These are phyloP conservation scores for Globisporangium echinulatum DNA, from an alignment of 352 stramenopile genomes.

Conservation along the genomic window DNA sequence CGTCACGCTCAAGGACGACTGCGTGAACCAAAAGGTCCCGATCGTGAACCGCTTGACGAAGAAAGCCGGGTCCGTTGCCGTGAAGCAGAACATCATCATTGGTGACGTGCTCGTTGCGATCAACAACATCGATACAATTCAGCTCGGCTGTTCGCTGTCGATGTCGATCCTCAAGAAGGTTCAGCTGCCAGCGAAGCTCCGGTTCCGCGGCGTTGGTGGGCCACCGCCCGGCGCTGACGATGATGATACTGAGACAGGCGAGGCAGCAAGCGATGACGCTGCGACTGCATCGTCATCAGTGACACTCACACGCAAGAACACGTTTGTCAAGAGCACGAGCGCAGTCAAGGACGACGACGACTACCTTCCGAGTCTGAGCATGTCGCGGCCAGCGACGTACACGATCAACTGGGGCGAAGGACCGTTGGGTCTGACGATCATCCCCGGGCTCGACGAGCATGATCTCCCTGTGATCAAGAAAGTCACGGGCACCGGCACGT, in stretches of 20 bases:
- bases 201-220: slow-evolving; percentile 77
- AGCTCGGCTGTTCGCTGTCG: slow-evolving; percentile 78
- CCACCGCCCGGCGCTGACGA: slow-evolving; percentile 19
- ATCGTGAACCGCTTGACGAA: slow-evolving; percentile 86
- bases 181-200: slow-evolving; percentile 74
- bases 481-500: slow-evolving; percentile 78
- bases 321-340: slow-evolving; percentile 14
- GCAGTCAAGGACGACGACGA: slow-evolving; percentile 9
- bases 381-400: slow-evolving; percentile 64
- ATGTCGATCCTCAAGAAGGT: slow-evolving; percentile 89
- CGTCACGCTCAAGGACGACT: slow-evolving; percentile 84
- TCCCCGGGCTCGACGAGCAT: slow-evolving; percentile 67
- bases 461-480: slow-evolving; percentile 86
- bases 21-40: slow-evolving; percentile 74
- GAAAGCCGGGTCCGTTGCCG: slow-evolving; percentile 76
- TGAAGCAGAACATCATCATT: slow-evolving; percentile 87
- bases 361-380: slow-evolving; percentile 27
- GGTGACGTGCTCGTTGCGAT: slow-evolving; percentile 81
- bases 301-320: background rate
- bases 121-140: slow-evolving; percentile 88
- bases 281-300: slow-evolving; percentile 15
- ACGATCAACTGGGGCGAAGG: slow-evolving; percentile 76
- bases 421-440: slow-evolving; percentile 79
- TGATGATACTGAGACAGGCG: background rate
- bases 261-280: slow-evolving; percentile 8